Evolutionary conservation across 2,329 filamentous ascomycete genomes (phyloP).

Genomic region (Cercospora nicotianae): DNA sequence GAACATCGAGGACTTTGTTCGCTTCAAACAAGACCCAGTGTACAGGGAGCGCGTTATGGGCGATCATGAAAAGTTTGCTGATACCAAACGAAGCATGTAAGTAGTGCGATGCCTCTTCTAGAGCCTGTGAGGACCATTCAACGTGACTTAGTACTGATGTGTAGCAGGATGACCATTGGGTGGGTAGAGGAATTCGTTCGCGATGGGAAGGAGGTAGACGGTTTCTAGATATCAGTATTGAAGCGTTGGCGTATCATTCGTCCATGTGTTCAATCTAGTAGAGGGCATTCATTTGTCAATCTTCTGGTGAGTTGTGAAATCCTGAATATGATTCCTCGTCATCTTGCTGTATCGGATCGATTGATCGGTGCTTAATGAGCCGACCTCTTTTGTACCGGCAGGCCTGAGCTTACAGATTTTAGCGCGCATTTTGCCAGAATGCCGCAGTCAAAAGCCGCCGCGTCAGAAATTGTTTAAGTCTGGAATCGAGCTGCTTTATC

Average conservation of each 20-base stretch:
- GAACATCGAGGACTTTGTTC: not conserved
- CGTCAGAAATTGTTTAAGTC: not conserved
- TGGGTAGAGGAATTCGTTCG: not conserved
- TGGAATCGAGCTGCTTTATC: not conserved
- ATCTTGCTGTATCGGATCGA: not conserved
- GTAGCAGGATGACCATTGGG: not conserved
- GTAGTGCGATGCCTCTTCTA: not conserved
- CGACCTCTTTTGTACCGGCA: not conserved
- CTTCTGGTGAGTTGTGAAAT: not conserved
- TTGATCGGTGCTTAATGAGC: not conserved
- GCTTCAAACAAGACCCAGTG: not conserved
- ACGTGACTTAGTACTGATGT: not conserved
- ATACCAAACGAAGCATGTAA: not conserved
- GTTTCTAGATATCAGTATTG: not conserved
- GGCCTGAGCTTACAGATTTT: not conserved
- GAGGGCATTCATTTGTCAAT: not conserved
- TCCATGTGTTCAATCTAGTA: not conserved
- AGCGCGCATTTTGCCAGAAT: not conserved
- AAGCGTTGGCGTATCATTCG: not conserved
- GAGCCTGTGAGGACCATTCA: not conserved
- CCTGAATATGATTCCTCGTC: not conserved
- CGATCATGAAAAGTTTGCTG: not conserved
- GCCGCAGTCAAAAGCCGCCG: not conserved
- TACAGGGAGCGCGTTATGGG: not conserved
- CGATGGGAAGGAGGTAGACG: not conserved